Evolutionary conservation across 768 basidiomycete genomes (phyloP).

Genomic region (Ramaria sp.): DNA sequence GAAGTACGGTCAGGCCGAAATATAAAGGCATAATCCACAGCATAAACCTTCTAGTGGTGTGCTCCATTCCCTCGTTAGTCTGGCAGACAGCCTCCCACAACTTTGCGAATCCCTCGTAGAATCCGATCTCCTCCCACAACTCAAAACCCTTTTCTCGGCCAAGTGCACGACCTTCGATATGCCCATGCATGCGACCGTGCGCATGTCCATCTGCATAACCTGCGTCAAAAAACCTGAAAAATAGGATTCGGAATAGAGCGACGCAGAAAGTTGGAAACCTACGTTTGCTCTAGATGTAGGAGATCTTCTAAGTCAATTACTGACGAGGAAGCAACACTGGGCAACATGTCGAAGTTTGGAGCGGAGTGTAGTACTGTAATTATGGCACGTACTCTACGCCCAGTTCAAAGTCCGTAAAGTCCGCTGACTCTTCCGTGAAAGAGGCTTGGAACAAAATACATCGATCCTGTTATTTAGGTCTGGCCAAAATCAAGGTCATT

Average conservation of each 20-base stretch:
- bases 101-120: constrained; percentile 75
- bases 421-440: too few species aligned
- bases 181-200: constrained; percentile 82
- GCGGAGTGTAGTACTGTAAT: too few species aligned
- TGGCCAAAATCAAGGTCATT: too few species aligned
- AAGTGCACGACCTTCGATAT: constrained; percentile 83
- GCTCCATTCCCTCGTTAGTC: constrained; percentile 1
- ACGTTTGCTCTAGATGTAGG: constrained; percentile 15
- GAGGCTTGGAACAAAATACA: too few species aligned
- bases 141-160: constrained; percentile 88
- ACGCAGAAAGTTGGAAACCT: neutral
- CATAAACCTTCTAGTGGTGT: neutral
- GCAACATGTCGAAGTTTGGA: too few species aligned
- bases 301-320: constrained; percentile 9
- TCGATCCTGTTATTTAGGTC: too few species aligned
- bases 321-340: too few species aligned
- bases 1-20: neutral
- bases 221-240: constrained; percentile 60
- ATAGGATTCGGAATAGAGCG: neutral
- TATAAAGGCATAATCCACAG: neutral
- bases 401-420: too few species aligned
- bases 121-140: constrained; percentile 96
- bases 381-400: too few species aligned
- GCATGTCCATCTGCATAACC: constrained; percentile 72
- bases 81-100: neutral